phyloP scores from a whole-genome alignment of 2,329 filamentous ascomycete species.

The Phialemonium atrogriseum region DNA sequence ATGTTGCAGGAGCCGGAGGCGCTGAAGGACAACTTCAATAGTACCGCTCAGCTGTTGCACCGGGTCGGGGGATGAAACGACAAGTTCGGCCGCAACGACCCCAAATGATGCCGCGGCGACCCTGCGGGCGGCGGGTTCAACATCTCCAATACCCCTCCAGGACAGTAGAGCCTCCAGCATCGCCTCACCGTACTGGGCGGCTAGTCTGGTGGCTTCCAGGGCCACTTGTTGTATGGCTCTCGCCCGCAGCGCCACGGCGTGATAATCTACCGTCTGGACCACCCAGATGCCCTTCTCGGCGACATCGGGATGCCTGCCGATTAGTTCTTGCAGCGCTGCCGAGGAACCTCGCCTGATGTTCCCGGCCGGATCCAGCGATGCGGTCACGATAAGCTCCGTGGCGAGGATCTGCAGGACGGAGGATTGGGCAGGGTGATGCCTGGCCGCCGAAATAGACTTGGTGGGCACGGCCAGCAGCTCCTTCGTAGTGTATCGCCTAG shows the following conservation, averaged over 20 bases:
- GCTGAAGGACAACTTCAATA: conserved; percentile 32
- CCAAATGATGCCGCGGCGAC: conserved; percentile 65
- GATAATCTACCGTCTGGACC: conserved; percentile 88
- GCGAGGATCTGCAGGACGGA: conserved; percentile 70
- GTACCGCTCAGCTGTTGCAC: conserved; percentile 18
- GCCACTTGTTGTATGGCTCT: conserved; percentile 75
- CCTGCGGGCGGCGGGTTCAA: conserved; percentile 65
- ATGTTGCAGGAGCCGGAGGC: conserved; percentile 36
- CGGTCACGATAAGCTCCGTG: conserved; percentile 70
- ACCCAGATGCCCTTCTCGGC: conserved; percentile 74
- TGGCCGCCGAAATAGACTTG: conserved; percentile 32
- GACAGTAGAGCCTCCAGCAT: conserved; percentile 63
- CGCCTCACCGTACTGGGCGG: conserved; percentile 59
- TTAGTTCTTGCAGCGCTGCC: conserved; percentile 86
- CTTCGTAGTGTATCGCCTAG: conserved; percentile 72
- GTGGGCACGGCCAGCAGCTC: conserved; percentile 62
- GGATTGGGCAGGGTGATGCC: conserved; percentile 23
- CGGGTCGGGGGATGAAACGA: conserved; percentile 13
- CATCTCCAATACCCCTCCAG: conserved; percentile 83
- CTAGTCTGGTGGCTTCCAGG: conserved; percentile 57
- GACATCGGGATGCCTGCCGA: conserved; percentile 84
- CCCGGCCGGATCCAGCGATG: conserved; percentile 79
- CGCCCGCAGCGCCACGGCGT: conserved; percentile 79
- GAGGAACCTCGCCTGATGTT: conserved; percentile 92
- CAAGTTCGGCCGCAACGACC: conserved; percentile 36